phyloP scores from a whole-genome alignment of 2,329 filamentous ascomycete species.

The Scleromitrula shiraiana region DNA sequence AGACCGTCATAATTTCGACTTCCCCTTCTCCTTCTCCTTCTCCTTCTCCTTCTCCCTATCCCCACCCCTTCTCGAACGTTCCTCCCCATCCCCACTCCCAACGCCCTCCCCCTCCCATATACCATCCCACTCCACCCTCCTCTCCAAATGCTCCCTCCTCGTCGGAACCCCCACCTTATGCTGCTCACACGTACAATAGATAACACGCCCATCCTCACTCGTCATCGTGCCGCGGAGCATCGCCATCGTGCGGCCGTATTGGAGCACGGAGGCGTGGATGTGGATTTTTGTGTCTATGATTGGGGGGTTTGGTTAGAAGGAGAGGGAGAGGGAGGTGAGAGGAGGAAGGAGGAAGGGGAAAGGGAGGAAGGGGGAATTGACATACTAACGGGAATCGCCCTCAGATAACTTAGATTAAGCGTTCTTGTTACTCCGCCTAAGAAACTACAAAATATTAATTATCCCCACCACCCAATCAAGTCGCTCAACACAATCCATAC shows the following conservation, averaged over 20 bases:
- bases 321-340: too few species aligned
- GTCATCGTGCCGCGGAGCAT: conserved; percentile 43
- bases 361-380: not conserved
- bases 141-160: conserved; percentile 32
- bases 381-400: conserved; percentile 38
- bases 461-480: not conserved
- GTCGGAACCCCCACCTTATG: conserved; percentile 42
- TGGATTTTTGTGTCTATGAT: conserved; percentile 37
- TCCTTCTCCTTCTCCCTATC: too few species aligned
- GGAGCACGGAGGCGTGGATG: conserved; percentile 36
- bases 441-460: conserved; percentile 34
- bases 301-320: too few species aligned
- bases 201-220: conserved; percentile 38
- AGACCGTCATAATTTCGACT: too few species aligned
- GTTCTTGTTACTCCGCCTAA: conserved; percentile 42
- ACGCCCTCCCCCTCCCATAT: conserved; percentile 9
- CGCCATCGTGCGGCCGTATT: conserved; percentile 43
- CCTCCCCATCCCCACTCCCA: not conserved
- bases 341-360: not conserved
- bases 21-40: too few species aligned
- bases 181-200: conserved; percentile 43
- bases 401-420: conserved; percentile 43
- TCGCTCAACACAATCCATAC: not conserved
- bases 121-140: conserved; percentile 36
- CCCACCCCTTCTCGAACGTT: too few species aligned